Conservation (phyloP, 768 basidiomycete species). For the Boletus subcaerulescens region DNA sequence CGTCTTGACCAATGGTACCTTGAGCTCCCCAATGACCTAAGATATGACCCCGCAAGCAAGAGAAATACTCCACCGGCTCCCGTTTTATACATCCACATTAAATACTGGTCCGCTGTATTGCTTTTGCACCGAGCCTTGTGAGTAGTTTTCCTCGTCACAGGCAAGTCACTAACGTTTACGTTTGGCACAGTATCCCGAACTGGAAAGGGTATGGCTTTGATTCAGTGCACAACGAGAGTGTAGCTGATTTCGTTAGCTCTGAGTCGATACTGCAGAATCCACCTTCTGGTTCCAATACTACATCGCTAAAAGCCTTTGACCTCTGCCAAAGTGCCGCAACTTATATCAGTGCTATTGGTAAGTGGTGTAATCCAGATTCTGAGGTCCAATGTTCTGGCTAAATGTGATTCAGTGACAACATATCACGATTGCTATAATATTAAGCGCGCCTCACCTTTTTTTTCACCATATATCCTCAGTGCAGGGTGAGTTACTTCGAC, state of each 20-base stretch:
- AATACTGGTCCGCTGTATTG: conserved; percentile 75
- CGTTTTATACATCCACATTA: conserved; percentile 64
- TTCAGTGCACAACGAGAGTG: not conserved
- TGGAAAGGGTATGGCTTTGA: conserved; percentile 52
- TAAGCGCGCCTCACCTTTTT: conserved; percentile 57
- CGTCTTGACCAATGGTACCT: conserved; percentile 74
- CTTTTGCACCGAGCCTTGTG: conserved; percentile 78
- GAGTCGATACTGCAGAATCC: conserved; percentile 46
- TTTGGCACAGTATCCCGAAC: conserved; percentile 58
- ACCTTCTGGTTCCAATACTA: conserved; percentile 34
- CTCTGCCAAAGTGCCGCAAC: conserved; percentile 71
- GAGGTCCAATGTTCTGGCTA: not conserved
- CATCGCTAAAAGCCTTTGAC: conserved; percentile 68
- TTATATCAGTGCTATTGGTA: conserved; percentile 66
- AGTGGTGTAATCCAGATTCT: conserved; percentile 6
- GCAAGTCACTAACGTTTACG: conserved; percentile 8
- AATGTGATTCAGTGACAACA: conserved; percentile 40
- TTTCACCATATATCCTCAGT: conserved; percentile 66
- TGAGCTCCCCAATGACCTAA: conserved; percentile 60
- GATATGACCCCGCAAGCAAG: conserved; percentile 55
- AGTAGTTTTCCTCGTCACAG: conserved; percentile 32
- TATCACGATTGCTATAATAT: conserved; percentile 63
- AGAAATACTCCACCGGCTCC: conserved; percentile 58
- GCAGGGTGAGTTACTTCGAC: conserved; percentile 54
- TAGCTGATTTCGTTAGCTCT: conserved; percentile 30